Conservation (phyloP, 148 eudicot genomes). For the Salicornia ramosissima region DNA sequence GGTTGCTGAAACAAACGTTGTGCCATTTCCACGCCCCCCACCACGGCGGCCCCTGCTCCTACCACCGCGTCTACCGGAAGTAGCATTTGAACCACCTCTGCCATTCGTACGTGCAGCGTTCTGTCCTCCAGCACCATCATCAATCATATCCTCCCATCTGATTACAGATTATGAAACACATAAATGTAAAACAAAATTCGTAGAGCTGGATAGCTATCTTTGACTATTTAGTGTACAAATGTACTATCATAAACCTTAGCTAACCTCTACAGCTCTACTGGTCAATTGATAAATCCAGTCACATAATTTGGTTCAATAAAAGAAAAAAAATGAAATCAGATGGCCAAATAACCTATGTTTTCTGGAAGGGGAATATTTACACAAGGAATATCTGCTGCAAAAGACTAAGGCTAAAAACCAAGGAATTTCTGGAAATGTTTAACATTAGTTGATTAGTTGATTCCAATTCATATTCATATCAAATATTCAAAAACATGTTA, state of each 20-base stretch:
- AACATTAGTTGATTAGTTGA: no score
- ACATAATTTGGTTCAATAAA: no score
- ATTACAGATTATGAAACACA: slow-evolving; percentile 15
- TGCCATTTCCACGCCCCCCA: slow-evolving; percentile 33
- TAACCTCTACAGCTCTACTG: neutral
- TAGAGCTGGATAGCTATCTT: neutral
- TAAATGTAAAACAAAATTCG: neutral
- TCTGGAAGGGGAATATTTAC: no score
- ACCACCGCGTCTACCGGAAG: slow-evolving; percentile 36
- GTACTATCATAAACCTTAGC: neutral
- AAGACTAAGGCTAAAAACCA: no score
- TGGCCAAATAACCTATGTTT: no score
- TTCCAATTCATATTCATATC: no score
- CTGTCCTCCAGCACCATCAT: slow-evolving; percentile 28
- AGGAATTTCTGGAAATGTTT: no score
- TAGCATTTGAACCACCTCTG: slow-evolving; percentile 33
- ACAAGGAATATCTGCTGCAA: no score
- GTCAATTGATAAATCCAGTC: neutral
- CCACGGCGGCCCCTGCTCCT: slow-evolving; percentile 38
- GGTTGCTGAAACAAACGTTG: slow-evolving; percentile 76
- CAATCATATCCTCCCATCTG: slow-evolving; percentile 83
- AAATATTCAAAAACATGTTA: no score
- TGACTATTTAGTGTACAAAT: neutral
- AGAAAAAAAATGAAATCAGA: no score
- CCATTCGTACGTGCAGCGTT: slow-evolving; percentile 31